Conservation (phyloP, 2,329 filamentous ascomycete genomes). For the Pyrenophora teres region DNA sequence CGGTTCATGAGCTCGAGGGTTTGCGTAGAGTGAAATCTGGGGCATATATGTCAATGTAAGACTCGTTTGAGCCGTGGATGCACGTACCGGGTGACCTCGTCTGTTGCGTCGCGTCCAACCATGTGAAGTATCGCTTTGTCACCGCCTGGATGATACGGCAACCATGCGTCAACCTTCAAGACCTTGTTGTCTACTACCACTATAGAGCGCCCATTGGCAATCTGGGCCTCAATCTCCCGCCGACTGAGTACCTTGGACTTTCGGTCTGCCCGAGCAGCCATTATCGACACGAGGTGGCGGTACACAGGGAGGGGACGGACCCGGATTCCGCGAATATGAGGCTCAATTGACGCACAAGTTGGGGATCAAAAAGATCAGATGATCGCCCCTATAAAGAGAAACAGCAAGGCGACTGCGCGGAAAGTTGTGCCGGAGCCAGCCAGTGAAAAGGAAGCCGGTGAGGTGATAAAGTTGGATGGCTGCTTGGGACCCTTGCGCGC, state of each 20-base stretch:
- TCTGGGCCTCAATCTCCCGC: conserved; percentile 75
- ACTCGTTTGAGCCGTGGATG: neutral
- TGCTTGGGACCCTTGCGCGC: conserved; percentile 11
- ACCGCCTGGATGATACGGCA: conserved; percentile 88
- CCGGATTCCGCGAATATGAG: neutral
- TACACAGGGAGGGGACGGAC: neutral
- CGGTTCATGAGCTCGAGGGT: conserved; percentile 75
- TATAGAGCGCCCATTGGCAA: conserved; percentile 78
- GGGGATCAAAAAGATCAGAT: conserved; percentile 3
- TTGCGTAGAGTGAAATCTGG: conserved; percentile 79
- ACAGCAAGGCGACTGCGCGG: neutral
- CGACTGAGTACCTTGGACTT: conserved; percentile 61
- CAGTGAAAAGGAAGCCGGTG: conserved; percentile 16
- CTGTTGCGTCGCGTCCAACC: conserved; percentile 91
- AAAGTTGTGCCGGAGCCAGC: conserved; percentile 5
- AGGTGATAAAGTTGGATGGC: conserved; percentile 22
- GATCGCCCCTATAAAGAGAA: neutral
- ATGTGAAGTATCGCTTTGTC: conserved; percentile 90
- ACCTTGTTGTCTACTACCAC: conserved; percentile 82
- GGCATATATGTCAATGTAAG: conserved; percentile 9
- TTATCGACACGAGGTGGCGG: conserved; percentile 19
- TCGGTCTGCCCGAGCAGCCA: conserved; percentile 37
- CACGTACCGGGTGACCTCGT: conserved; percentile 86
- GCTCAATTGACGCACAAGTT: neutral
- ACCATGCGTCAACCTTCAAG: conserved; percentile 85